Percentiles rank a stretch among this genome's conserved stretches.
phyloP scores from a whole-genome alignment of 2,329 filamentous ascomycete species.

The Fusarium devonianum region DNA sequence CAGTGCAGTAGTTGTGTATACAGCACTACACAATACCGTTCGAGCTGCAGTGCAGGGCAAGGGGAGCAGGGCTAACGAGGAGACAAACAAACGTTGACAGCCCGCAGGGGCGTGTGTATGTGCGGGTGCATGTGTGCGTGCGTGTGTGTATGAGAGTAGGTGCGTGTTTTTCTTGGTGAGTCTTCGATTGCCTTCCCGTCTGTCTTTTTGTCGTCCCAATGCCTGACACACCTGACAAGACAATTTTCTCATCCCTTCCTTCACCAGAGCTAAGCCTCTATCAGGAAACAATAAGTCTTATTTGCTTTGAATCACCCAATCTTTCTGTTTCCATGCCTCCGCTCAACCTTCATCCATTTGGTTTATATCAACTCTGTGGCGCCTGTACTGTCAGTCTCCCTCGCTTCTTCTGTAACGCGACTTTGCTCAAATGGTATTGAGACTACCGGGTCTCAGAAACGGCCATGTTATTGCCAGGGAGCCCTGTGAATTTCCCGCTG shows the following conservation, averaged over 20 bases:
- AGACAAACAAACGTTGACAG: conserved; percentile 27
- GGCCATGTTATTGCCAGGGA: conserved; percentile 41
- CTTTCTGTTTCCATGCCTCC: neutral
- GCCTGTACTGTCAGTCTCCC: conserved; percentile 27
- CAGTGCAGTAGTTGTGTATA: conserved; percentile 30
- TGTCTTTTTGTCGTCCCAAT: conserved; percentile 23
- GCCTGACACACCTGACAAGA: conserved; percentile 15
- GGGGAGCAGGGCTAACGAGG: conserved; percentile 31
- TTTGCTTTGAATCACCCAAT: too few relatives aligned
- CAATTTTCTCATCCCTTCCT: conserved; percentile 11
- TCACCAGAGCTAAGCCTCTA: neutral
- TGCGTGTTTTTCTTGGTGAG: conserved; percentile 16
- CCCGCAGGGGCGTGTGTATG: conserved; percentile 22
- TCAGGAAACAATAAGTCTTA: neutral
- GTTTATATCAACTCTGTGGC: too few relatives aligned
- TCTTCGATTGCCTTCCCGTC: conserved; percentile 20
- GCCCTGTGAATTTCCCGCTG: conserved; percentile 42
- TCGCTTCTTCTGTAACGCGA: conserved; percentile 28
- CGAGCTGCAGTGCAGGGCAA: conserved; percentile 26
- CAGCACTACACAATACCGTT: conserved; percentile 31
- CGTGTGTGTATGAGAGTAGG: too few relatives aligned
- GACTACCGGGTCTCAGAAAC: conserved; percentile 33
- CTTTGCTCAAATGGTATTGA: conserved; percentile 15
- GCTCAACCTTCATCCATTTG: neutral
- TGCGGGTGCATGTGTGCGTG: conserved; percentile 25